These are phyloP conservation scores for Plantago major DNA, from an alignment of 257 asterid species.

Conservation along the genomic window DNA sequence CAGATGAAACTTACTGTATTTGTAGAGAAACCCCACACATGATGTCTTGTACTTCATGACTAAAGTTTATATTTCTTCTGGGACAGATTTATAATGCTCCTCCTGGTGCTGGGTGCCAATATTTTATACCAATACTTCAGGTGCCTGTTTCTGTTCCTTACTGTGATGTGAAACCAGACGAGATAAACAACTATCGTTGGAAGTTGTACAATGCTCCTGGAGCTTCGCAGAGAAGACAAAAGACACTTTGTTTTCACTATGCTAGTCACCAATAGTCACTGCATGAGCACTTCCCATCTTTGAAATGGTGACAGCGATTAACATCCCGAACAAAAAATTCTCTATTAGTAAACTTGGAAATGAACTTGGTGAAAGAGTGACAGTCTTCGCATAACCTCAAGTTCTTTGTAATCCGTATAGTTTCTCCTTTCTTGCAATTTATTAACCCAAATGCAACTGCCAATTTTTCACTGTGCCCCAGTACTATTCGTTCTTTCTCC, in stretches of 20 bases:
- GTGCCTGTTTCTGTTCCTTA: no score
- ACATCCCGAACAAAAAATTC: slow-evolving; percentile 75
- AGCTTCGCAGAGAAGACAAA: not conserved
- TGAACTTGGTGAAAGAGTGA: slow-evolving; percentile 67
- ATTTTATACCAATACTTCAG: no score
- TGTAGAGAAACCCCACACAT: no score
- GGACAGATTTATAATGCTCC: no score
- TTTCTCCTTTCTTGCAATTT: slow-evolving; percentile 63
- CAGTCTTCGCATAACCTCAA: slow-evolving; percentile 87
- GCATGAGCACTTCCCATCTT: slow-evolving; percentile 75
- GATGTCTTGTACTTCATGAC: no score
- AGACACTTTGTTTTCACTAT: not conserved
- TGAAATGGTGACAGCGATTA: slow-evolving; percentile 74
- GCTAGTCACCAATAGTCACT: slow-evolving; percentile 67
- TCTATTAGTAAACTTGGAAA: slow-evolving; percentile 54
- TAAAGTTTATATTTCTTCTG: no score
- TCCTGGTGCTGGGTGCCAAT: no score
- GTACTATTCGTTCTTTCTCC: slow-evolving; percentile 63
- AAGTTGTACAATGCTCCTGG: not conserved
- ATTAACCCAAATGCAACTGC: slow-evolving; percentile 88
- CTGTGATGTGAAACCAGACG: no score
- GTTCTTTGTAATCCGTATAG: slow-evolving; percentile 80
- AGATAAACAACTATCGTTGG: no score
- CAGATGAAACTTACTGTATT: no score
- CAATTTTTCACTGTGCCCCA: slow-evolving; percentile 86